Evolutionary conservation across 148 eudicot species (phyloP).

Genomic region (Polygonum maritimum): DNA sequence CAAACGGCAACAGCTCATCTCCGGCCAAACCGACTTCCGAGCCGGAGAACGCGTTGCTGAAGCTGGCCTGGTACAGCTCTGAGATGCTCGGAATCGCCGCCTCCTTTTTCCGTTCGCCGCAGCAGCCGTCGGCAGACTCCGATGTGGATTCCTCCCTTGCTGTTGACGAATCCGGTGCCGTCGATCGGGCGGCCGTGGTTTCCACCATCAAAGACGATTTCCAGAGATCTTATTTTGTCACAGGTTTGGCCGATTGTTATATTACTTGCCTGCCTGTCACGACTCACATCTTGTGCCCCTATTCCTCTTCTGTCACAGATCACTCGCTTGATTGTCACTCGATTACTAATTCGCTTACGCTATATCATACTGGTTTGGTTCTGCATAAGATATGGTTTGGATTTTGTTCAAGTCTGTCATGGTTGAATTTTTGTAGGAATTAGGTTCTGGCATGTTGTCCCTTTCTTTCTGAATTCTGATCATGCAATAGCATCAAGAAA

Average conservation of each 20-base stretch:
- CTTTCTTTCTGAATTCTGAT: background rate
- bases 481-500: background rate
- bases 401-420: background rate
- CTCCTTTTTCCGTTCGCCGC: conserved; percentile 52
- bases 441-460: background rate
- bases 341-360: background rate
- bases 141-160: conserved; percentile 24
- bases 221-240: conserved; percentile 76
- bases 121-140: conserved; percentile 9
- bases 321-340: too few species aligned
- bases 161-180: conserved; percentile 33
- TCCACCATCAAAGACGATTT: conserved; percentile 75
- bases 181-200: conserved; percentile 60
- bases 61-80: conserved; percentile 85
- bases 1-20: conserved; percentile 10
- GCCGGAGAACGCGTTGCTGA: conserved; percentile 67
- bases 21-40: conserved; percentile 20
- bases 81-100: conserved; percentile 91
- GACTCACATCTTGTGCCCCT: background rate
- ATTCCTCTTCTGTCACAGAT: background rate
- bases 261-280: background rate
- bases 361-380: background rate
- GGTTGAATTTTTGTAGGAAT: background rate
- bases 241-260: conserved; percentile 43
- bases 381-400: background rate